These are phyloP conservation scores for Penicillium verrucosum DNA, from an alignment of 2,329 filamentous ascomycete species.

Conservation along the genomic window DNA sequence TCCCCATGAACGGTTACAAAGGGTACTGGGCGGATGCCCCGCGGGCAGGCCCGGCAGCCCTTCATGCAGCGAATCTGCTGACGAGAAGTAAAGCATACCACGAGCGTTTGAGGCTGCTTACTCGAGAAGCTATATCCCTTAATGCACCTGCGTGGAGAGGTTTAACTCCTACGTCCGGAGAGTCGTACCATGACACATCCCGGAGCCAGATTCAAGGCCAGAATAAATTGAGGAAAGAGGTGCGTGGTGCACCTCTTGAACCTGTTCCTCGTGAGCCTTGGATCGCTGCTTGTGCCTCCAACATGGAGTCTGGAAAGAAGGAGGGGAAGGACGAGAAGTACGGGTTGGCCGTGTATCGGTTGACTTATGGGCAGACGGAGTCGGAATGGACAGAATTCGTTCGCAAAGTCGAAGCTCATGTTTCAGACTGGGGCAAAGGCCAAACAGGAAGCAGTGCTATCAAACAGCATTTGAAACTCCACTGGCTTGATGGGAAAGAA, in stretches of 20 bases:
- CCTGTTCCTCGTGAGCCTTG: slow-evolving; percentile 18
- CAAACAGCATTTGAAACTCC: slow-evolving; percentile 22
- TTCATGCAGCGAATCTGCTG: neutral
- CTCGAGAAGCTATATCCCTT: neutral
- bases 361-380: slow-evolving; percentile 21
- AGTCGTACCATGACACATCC: neutral
- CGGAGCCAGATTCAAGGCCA: slow-evolving; percentile 10
- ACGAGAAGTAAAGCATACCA: slow-evolving; percentile 8
- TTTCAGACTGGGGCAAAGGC: slow-evolving; percentile 25
- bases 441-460: slow-evolving; percentile 18
- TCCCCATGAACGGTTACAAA: slow-evolving; percentile 27
- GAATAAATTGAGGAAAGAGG: slow-evolving; percentile 10
- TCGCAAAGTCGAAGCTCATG: slow-evolving; percentile 22
- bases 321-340: neutral
- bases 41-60: neutral
- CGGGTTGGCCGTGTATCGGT: slow-evolving; percentile 25
- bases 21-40: slow-evolving; percentile 7
- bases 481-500: slow-evolving; percentile 26
- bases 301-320: neutral
- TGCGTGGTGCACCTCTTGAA: slow-evolving; percentile 10
- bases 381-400: slow-evolving; percentile 22
- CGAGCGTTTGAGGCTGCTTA: slow-evolving; percentile 8
- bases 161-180: neutral
- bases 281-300: slow-evolving; percentile 6
- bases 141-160: neutral